Percentiles rank a stretch among this genome's conserved stretches.
These are phyloP conservation scores for Ananas comosus DNA, from an alignment of 176 grass and related monocot species.

Conservation along the genomic window DNA sequence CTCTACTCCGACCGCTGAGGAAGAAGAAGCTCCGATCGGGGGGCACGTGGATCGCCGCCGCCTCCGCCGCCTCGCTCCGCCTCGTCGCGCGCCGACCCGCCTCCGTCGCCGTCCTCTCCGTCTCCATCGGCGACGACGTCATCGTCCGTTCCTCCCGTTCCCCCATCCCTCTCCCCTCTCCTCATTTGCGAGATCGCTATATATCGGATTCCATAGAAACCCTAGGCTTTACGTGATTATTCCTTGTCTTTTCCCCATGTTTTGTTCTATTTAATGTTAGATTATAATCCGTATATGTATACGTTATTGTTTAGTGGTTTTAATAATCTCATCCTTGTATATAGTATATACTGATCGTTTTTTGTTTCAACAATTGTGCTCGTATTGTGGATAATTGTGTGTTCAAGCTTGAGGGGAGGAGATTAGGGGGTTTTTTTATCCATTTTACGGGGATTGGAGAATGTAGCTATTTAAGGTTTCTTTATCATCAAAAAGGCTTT, in stretches of 20 bases:
- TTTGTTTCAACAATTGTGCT: too few species aligned
- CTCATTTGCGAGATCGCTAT: not conserved
- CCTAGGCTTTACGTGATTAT: not conserved
- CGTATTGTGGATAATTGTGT: too few species aligned
- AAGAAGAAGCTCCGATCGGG: constrained; percentile 24
- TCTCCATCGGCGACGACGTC: constrained; percentile 39
- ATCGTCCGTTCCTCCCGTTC: constrained; percentile 21
- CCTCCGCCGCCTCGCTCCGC: constrained; percentile 21
- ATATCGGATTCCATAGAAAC: not conserved
- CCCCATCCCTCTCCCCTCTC: not conserved
- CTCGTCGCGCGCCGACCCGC: constrained; percentile 16
- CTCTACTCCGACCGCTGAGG: constrained; percentile 27
- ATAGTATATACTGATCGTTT: too few species aligned
- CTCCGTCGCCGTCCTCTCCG: constrained; percentile 32
- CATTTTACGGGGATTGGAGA: too few species aligned
- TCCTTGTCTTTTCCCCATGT: not conserved
- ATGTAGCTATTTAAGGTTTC: too few species aligned
- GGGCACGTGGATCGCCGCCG: constrained; percentile 45
- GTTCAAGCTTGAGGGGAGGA: too few species aligned
- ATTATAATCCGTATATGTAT: too few species aligned
- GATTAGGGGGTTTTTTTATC: too few species aligned
- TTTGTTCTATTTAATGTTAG: not conserved
- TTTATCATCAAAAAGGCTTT: too few species aligned
- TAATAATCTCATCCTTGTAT: too few species aligned
- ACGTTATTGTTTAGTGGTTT: too few species aligned